Conservation (phyloP, 352 stramenopile genomes). For the Phytopythium kandeliae region DNA sequence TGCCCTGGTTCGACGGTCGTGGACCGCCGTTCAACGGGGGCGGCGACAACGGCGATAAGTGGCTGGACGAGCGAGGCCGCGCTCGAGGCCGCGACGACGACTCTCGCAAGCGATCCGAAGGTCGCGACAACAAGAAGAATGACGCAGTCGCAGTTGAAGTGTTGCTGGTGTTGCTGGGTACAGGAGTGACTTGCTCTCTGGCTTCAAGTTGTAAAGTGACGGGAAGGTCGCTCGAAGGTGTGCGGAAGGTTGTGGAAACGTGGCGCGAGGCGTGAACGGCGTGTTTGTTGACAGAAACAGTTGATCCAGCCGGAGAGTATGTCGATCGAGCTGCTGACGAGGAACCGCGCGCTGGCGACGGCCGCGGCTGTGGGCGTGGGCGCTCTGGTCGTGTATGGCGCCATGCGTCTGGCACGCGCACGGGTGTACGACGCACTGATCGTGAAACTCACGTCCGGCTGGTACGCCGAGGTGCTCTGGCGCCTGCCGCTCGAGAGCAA, state of each 20-base stretch:
- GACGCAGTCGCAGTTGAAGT: too few species aligned
- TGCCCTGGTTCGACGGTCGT: conserved; percentile 64
- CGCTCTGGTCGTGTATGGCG: conserved; percentile 35
- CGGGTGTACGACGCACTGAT: conserved; percentile 88
- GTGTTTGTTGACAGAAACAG: not conserved
- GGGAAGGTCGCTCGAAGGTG: too few species aligned
- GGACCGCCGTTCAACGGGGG: conserved; percentile 42
- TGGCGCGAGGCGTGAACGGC: not conserved
- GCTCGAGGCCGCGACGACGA: conserved; percentile 35
- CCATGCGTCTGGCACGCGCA: conserved; percentile 53
- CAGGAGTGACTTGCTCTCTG: too few species aligned
- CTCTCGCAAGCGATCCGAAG: conserved; percentile 31
- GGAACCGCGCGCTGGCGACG: conserved; percentile 12
- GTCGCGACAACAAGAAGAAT: conserved; percentile 21
- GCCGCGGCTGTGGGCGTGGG: conserved; percentile 13
- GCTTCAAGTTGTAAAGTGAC: too few species aligned
- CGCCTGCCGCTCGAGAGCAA: conserved; percentile 43
- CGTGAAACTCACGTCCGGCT: conserved; percentile 82
- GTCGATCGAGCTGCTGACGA: conserved; percentile 4
- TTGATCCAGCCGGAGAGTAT: not conserved
- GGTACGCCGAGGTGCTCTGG: conserved; percentile 82
- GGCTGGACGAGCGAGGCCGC: conserved; percentile 33
- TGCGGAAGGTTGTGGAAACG: too few species aligned
- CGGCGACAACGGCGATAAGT: conserved; percentile 34
- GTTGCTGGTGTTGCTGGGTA: too few species aligned